Conservation (phyloP, 176 grass and related monocot species). For the Tillandsia leiboldiana region DNA sequence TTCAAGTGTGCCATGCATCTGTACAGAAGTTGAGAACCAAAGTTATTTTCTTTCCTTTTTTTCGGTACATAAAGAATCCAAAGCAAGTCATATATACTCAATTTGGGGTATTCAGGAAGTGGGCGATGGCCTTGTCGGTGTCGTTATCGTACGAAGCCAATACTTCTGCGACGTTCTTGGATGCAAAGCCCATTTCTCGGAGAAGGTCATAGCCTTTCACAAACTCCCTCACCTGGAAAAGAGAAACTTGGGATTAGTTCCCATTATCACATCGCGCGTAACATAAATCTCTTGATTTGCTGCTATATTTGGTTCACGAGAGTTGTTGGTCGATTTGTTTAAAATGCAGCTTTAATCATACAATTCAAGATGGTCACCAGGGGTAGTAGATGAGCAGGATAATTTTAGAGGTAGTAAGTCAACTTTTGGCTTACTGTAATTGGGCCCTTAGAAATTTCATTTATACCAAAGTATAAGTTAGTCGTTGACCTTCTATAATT, state of each 20-base stretch:
- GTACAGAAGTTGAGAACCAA: background rate
- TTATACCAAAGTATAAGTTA: too few species aligned
- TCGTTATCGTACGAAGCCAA: conserved; percentile 92
- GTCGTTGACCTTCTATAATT: too few species aligned
- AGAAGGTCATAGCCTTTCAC: conserved; percentile 87
- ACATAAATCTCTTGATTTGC: background rate
- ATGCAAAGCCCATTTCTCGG: conserved; percentile 95
- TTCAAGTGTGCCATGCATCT: background rate
- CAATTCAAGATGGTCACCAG: background rate
- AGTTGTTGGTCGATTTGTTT: background rate
- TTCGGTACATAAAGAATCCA: conserved; percentile 23
- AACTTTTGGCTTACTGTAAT: too few species aligned
- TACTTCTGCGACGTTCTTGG: conserved; percentile 62
- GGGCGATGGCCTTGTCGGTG: conserved; percentile 73
- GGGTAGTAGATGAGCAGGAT: too few species aligned
- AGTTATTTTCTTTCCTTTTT: background rate
- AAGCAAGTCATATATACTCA: conserved; percentile 18
- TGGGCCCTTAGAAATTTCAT: too few species aligned
- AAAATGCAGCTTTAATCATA: too few species aligned
- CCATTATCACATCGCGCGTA: background rate
- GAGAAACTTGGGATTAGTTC: background rate
- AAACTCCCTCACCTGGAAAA: conserved; percentile 80
- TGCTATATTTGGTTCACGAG: too few species aligned
- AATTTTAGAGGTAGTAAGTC: too few species aligned
- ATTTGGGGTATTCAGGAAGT: conserved; percentile 45